phyloP scores from a whole-genome alignment of 257 asterid genomes.

The Petunia axillaris region DNA sequence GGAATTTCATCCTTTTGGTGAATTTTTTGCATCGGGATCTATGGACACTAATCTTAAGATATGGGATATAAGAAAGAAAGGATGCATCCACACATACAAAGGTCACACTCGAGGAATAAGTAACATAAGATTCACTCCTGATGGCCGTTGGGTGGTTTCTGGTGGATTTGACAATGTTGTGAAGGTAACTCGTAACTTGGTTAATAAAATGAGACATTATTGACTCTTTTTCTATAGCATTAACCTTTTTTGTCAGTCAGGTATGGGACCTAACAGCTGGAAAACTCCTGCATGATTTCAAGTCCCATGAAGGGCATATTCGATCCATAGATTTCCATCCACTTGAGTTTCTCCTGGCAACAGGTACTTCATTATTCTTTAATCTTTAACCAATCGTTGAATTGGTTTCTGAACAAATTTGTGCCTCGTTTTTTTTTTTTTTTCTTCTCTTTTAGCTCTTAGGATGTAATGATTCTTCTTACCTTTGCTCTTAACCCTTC shows the following conservation, averaged over 20 bases:
- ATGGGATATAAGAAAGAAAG: constrained; percentile 99
- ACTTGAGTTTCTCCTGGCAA: constrained; percentile 90
- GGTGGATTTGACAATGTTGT: constrained; percentile 97
- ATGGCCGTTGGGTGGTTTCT: constrained; percentile 99
- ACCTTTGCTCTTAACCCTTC: background rate
- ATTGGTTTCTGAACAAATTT: background rate
- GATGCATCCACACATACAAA: constrained; percentile 93
- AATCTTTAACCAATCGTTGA: constrained; percentile 5
- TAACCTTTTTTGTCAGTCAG: constrained; percentile 47
- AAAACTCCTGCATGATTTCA: constrained; percentile 93
- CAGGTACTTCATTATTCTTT: constrained; percentile 55
- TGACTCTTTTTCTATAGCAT: constrained; percentile 23
- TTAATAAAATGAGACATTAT: constrained; percentile 14
- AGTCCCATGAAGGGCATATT: constrained; percentile 91
- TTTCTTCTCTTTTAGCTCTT: background rate
- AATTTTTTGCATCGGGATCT: constrained; percentile 98
- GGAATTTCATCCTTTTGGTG: constrained; percentile 98
- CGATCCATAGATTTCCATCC: constrained; percentile 97
- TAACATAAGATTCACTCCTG: constrained; percentile 90
- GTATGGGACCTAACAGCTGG: constrained; percentile 99
- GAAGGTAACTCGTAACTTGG: constrained; percentile 58
- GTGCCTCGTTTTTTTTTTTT: background rate
- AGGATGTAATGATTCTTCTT: constrained; percentile 14
- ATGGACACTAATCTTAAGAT: constrained; percentile 96
- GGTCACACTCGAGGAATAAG: constrained; percentile 98